A percentile compares a stretch with the other conserved stretches of the same genome.
phyloP scores from a whole-genome alignment of 2,329 filamentous ascomycete species.

The Aspergillus fischeri region DNA sequence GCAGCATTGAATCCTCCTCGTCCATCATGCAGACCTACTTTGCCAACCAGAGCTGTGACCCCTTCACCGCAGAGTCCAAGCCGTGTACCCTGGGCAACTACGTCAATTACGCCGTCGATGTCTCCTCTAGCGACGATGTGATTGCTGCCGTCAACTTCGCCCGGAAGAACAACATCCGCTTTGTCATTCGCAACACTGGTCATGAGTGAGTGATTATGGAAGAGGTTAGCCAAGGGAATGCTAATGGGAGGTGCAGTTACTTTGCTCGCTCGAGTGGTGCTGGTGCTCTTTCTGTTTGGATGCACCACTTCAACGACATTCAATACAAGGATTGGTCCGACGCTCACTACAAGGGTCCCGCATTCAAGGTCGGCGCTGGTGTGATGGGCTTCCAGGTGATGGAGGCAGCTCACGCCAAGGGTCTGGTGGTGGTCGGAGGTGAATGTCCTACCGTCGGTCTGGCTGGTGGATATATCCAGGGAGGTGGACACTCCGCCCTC shows the following conservation, averaged over 20 bases:
- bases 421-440: slow-evolving; percentile 53
- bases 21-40: slow-evolving; percentile 32
- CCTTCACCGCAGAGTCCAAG: slow-evolving; percentile 21
- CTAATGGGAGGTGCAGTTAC: slow-evolving; percentile 14
- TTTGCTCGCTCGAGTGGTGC: slow-evolving; percentile 59
- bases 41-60: slow-evolving; percentile 30
- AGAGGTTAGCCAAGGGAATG: background rate
- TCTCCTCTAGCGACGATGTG: slow-evolving; percentile 26
- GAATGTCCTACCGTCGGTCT: slow-evolving; percentile 54
- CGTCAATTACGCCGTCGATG: slow-evolving; percentile 33
- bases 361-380: slow-evolving; percentile 53
- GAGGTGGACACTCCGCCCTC: slow-evolving; percentile 57
- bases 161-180: slow-evolving; percentile 46
- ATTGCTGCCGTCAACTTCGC: slow-evolving; percentile 40
- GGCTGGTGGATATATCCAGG: slow-evolving; percentile 58
- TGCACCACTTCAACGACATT: slow-evolving; percentile 28
- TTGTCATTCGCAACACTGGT: slow-evolving; percentile 45
- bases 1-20: slow-evolving; percentile 23
- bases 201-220: slow-evolving; percentile 30
- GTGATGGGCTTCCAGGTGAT: slow-evolving; percentile 51
- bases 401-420: slow-evolving; percentile 41
- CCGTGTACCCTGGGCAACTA: slow-evolving; percentile 29
- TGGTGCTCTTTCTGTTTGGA: slow-evolving; percentile 42
- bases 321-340: slow-evolving; percentile 34
- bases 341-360: slow-evolving; percentile 46